Percentiles rank a stretch among this genome's conserved stretches.
Evolutionary conservation across 2,329 filamentous ascomycete genomes (phyloP).

Genomic region (Monilinia polystroma): DNA sequence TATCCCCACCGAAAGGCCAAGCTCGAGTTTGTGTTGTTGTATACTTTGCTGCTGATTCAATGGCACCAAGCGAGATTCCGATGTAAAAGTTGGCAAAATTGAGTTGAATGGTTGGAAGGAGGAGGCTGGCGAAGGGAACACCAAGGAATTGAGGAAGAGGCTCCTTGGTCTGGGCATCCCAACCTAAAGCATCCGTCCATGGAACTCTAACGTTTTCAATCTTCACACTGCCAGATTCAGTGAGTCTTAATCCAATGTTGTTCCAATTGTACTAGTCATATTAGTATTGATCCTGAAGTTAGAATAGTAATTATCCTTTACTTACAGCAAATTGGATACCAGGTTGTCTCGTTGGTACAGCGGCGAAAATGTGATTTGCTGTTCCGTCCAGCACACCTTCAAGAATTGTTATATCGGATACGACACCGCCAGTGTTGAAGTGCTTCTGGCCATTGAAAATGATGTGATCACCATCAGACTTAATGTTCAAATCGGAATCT

Average conservation of each 20-base stretch:
- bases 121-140: slow-evolving; percentile 55
- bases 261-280: slow-evolving; percentile 56
- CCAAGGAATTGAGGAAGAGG: slow-evolving; percentile 51
- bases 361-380: slow-evolving; percentile 60
- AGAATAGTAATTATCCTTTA: not conserved
- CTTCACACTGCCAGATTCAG: slow-evolving; percentile 61
- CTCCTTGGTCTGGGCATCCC: slow-evolving; percentile 51
- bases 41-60: slow-evolving; percentile 56
- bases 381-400: slow-evolving; percentile 61
- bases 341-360: slow-evolving; percentile 56
- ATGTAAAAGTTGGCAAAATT: slow-evolving; percentile 67
- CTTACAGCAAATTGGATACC: slow-evolving; percentile 53
- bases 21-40: slow-evolving; percentile 56
- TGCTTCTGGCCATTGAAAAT: slow-evolving; percentile 62
- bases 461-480: slow-evolving; percentile 52
- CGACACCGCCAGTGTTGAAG: slow-evolving; percentile 67
- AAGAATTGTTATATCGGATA: slow-evolving; percentile 64
- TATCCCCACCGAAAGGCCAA: slow-evolving; percentile 64
- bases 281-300: not conserved
- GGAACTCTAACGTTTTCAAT: slow-evolving; percentile 57
- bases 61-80: slow-evolving; percentile 59
- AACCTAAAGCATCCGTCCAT: slow-evolving; percentile 63
- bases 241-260: slow-evolving; percentile 61
- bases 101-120: slow-evolving; percentile 63
- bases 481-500: slow-evolving; percentile 60